Conservation (phyloP, 805 yeast genomes). For the Saturnispora kantuleensis region DNA sequence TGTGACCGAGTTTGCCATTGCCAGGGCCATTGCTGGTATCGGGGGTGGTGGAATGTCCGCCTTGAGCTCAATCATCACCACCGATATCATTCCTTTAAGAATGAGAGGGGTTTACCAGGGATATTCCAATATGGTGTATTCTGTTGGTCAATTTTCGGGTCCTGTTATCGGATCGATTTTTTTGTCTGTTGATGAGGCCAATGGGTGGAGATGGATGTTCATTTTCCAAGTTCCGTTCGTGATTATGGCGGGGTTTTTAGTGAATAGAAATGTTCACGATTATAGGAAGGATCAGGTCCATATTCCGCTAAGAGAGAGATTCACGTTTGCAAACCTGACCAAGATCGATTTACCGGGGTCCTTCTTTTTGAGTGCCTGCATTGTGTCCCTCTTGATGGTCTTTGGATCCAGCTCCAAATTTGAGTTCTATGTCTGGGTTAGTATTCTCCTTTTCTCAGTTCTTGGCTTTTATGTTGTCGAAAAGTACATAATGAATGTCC, state of each 20-base stretch:
- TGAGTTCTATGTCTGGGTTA: slow-evolving; percentile 8
- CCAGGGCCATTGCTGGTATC: slow-evolving; percentile 48
- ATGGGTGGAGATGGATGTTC: slow-evolving; percentile 40
- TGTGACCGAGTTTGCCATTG: slow-evolving; percentile 36
- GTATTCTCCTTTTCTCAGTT: slow-evolving; percentile 12
- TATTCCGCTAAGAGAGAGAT: slow-evolving; percentile 20
- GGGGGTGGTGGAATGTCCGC: slow-evolving; percentile 51
- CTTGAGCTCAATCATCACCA: slow-evolving; percentile 40
- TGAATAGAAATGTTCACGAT: slow-evolving; percentile 26
- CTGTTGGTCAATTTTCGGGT: slow-evolving; percentile 33
- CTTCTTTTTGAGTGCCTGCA: slow-evolving; percentile 24
- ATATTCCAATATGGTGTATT: slow-evolving; percentile 31
- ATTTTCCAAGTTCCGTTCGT: slow-evolving; percentile 32
- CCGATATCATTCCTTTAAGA: slow-evolving; percentile 45
- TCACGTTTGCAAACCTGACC: slow-evolving; percentile 26
- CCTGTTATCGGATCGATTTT: slow-evolving; percentile 36
- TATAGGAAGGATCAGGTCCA: slow-evolving; percentile 17
- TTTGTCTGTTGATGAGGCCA: slow-evolving; percentile 22
- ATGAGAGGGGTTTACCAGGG: slow-evolving; percentile 48
- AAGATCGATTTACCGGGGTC: slow-evolving; percentile 36
- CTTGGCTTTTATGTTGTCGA: slow-evolving; percentile 26
- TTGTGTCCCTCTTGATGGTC: slow-evolving; percentile 28
- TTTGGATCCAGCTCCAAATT: slow-evolving; percentile 13
- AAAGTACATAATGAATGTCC: slow-evolving; percentile 27
- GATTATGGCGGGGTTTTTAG: slow-evolving; percentile 21